Percentiles rank a stretch among this genome's conserved stretches.
Evolutionary conservation across 495 filamentous ascomycete species (phyloP).

Genomic region (Xylaria telfairii): DNA sequence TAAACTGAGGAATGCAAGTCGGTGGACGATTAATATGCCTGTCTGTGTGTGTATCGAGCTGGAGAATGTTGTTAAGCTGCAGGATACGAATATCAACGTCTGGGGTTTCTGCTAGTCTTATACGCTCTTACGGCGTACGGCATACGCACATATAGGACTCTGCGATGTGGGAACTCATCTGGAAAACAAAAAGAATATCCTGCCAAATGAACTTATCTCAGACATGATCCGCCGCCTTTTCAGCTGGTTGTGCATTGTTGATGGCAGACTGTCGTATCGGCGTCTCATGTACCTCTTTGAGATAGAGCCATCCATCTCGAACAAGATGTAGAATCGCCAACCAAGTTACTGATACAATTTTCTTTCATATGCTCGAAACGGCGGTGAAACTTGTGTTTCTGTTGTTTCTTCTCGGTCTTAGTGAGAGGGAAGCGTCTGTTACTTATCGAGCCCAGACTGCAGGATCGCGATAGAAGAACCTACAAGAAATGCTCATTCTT

Average conservation of each 20-base stretch:
- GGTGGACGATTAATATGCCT: background rate
- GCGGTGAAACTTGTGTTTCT: slow-evolving; percentile 13
- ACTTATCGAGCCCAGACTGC: background rate
- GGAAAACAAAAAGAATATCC: background rate
- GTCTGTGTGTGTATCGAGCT: background rate
- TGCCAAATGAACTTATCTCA: background rate
- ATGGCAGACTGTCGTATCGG: background rate
- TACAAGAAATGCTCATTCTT: background rate
- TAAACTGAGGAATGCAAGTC: background rate
- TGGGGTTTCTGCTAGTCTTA: slow-evolving; percentile 17
- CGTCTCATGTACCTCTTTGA: slow-evolving; percentile 10
- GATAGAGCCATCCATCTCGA: slow-evolving; percentile 7
- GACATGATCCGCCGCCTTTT: slow-evolving; percentile 19
- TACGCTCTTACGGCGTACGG: slow-evolving; percentile 1
- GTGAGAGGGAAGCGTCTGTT: background rate
- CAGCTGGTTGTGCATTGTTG: background rate
- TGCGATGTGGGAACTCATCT: background rate
- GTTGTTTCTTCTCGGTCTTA: background rate
- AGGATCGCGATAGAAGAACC: background rate
- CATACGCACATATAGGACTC: slow-evolving; percentile 13
- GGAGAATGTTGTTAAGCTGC: background rate
- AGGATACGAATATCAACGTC: background rate
- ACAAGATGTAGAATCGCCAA: slow-evolving; percentile 12
- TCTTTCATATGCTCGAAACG: slow-evolving; percentile 17
- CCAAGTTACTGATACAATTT: background rate